Evolutionary conservation across 768 basidiomycete species (phyloP), one percentile per base, ranked within the genome.

Genomic region (Mycena galericulata): DNA sequence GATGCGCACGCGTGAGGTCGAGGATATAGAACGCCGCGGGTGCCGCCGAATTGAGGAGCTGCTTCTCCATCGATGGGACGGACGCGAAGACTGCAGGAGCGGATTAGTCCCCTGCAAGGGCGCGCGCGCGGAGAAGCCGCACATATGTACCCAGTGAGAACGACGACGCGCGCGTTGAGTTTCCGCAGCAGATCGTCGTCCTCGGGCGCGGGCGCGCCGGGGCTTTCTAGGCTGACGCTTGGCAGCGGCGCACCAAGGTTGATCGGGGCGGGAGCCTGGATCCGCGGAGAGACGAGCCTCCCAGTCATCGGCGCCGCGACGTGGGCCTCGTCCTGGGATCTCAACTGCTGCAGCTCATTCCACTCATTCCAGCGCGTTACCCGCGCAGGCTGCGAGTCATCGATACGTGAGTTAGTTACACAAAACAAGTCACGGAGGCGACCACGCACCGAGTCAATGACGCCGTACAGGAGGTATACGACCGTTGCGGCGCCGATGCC

Each of bases 361-460:
- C 72, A 70, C 55, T 75, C 74, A 22, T 68, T 70, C 72, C 73
- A 73, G 9, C 71, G 63, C 36, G 70, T 62, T 7, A 68, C 71
- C 1, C 74, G 62, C n/a, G 71, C 71, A 1, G 63, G 66, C 72
- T 74, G 22, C n/a, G 15, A 20, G 20, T 50, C 2, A 18, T 17
- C n/a, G n/a, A n/a, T n/a, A n/a, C n/a, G n/a, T n/a, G n/a, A n/a
- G n/a, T n/a, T n/a, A n/a, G n/a, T n/a, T n/a, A n/a, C n/a, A n/a
- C n/a, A n/a, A n/a, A n/a, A n/a, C n/a, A n/a, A n/a, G n/a, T n/a
- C n/a, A n/a, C n/a, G n/a, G n/a, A n/a, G n/a, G n/a, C n/a, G n/a
- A n/a, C n/a, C 36, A 47, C 73, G 5, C 43, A 76, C 75, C 54
- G 75, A 74, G 51, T 76, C 75, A 17, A 74, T 66, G 22, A 74